Percentiles rank a stretch among this genome's conserved stretches.
Conservation (phyloP, 441 rosid genomes). For the Bocquillonia castaneifolia region DNA sequence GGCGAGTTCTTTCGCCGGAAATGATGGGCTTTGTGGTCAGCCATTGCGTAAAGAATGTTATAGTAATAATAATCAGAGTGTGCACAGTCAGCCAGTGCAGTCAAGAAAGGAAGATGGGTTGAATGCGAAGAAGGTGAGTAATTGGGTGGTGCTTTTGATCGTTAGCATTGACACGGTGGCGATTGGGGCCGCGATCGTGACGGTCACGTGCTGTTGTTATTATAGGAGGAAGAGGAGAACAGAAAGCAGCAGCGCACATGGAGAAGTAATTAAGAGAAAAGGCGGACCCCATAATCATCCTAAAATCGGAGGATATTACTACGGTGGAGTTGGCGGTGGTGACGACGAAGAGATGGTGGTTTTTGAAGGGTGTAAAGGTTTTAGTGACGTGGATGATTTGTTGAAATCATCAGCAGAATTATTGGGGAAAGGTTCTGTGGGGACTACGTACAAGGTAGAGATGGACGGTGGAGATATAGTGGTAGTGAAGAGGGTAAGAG, state of each 20-base stretch:
- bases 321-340: neutral
- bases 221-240: slow-evolving; percentile 16
- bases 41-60: slow-evolving; percentile 31
- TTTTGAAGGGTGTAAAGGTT: slow-evolving; percentile 38
- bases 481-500: slow-evolving; percentile 44
- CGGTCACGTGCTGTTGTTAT: slow-evolving; percentile 32
- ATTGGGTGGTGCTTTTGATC: slow-evolving; percentile 24
- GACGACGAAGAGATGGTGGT: slow-evolving; percentile 31
- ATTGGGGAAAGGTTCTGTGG: slow-evolving; percentile 46
- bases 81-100: slow-evolving; percentile 15
- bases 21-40: slow-evolving; percentile 36
- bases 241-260: neutral
- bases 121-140: neutral
- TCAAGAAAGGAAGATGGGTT: neutral
- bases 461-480: slow-evolving; percentile 33
- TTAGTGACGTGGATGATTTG: slow-evolving; percentile 36
- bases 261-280: slow-evolving; percentile 2
- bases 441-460: slow-evolving; percentile 46
- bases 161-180: slow-evolving; percentile 26
- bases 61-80: slow-evolving; percentile 12
- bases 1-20: slow-evolving; percentile 32
- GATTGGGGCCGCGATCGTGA: slow-evolving; percentile 19
- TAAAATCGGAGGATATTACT: slow-evolving; percentile 11
- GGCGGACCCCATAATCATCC: neutral
- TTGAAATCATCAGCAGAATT: slow-evolving; percentile 48